Evolutionary conservation across 768 basidiomycete genomes (phyloP).

Genomic region (Mycena albidolilacea): DNA sequence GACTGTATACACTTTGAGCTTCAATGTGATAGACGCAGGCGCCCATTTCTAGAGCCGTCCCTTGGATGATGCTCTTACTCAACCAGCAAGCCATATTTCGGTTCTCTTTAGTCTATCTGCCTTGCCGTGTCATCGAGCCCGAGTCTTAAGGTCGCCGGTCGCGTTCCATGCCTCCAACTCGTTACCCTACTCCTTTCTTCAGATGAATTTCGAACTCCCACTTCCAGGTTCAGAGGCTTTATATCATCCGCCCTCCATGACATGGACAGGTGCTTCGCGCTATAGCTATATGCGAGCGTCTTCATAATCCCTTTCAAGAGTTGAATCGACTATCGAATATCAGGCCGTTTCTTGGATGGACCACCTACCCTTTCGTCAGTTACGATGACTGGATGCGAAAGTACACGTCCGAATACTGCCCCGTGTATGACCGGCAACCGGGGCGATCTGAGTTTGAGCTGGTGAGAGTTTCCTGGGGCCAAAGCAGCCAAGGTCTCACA

Average conservation of each 20-base stretch:
- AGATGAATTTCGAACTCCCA: conserved; percentile 31
- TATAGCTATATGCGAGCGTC: background rate
- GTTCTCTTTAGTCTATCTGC: background rate
- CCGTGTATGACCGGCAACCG: conserved; percentile 34
- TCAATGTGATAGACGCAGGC: background rate
- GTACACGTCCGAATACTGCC: conserved; percentile 27
- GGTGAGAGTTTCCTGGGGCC: background rate
- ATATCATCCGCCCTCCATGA: conserved; percentile 26
- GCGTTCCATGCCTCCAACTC: background rate
- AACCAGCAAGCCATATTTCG: conserved; percentile 4
- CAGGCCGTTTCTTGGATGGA: conserved; percentile 35
- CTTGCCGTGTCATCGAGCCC: conserved; percentile 12
- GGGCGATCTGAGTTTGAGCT: conserved; percentile 30
- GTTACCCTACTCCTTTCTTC: background rate
- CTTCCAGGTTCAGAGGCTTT: conserved; percentile 29
- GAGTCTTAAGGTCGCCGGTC: conserved; percentile 13
- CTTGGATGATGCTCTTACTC: conserved; percentile 19
- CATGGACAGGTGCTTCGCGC: conserved; percentile 32
- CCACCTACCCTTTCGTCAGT: conserved; percentile 20
- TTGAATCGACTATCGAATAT: conserved; percentile 32
- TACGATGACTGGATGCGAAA: conserved; percentile 31
- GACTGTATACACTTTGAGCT: background rate
- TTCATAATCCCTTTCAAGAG: conserved; percentile 17
- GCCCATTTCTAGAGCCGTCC: background rate
- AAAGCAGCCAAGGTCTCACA: background rate